Evolutionary conservation across 1,139 yeast species (phyloP).

Genomic region (Eremothecium cymbalariae): DNA sequence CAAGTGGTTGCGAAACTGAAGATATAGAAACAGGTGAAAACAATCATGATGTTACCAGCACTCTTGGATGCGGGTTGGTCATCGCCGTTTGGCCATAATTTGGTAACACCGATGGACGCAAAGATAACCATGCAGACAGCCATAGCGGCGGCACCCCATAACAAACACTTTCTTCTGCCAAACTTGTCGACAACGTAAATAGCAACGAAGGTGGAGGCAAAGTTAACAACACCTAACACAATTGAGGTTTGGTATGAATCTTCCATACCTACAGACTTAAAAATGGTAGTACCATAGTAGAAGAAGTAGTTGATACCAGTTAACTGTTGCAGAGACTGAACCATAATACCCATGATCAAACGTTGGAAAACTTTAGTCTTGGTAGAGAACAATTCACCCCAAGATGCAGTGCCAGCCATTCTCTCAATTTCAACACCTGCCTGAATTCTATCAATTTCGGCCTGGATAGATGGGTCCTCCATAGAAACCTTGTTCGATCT

Average conservation of each 20-base stretch:
- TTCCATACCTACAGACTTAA: constrained; percentile 57
- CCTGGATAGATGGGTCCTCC: constrained; percentile 50
- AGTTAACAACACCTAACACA: constrained; percentile 62
- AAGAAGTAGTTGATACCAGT: constrained; percentile 69
- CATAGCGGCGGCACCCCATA: constrained; percentile 55
- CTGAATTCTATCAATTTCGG: constrained; percentile 51
- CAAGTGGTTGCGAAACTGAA: constrained; percentile 76
- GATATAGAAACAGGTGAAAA: constrained; percentile 68
- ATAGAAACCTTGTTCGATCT: constrained; percentile 47
- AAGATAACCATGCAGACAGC: constrained; percentile 49
- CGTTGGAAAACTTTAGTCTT: constrained; percentile 59
- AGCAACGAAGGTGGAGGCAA: constrained; percentile 58
- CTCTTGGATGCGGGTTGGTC: constrained; percentile 33
- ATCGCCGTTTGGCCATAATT: constrained; percentile 44
- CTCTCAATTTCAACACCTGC: constrained; percentile 60
- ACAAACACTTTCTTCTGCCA: constrained; percentile 55
- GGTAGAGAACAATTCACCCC: constrained; percentile 55
- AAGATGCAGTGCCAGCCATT: constrained; percentile 51
- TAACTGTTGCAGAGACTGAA: constrained; percentile 65
- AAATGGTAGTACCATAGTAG: constrained; percentile 64
- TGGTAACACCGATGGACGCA: constrained; percentile 54
- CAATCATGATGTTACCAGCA: constrained; percentile 71
- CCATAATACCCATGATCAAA: constrained; percentile 52
- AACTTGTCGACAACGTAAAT: constrained; percentile 52
- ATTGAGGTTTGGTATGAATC: constrained; percentile 66